These are phyloP conservation scores for Aspergillus thermomutatus DNA, from an alignment of 2,329 filamentous ascomycete species.

Conservation along the genomic window DNA sequence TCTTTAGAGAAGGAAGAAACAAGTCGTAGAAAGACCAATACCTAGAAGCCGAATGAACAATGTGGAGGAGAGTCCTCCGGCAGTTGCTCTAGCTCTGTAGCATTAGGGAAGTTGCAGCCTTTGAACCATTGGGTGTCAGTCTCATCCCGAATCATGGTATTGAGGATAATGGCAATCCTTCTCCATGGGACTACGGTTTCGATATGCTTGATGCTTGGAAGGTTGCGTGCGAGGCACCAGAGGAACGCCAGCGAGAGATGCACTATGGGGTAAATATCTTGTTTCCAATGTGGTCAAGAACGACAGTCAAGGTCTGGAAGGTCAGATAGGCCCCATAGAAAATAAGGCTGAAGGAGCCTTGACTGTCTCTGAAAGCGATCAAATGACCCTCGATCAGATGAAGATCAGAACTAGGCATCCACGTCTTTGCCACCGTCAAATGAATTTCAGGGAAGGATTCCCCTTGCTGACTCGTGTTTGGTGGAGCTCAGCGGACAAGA, in stretches of 20 bases:
- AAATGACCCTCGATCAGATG: slow-evolving; percentile 14
- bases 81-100: slow-evolving; percentile 46
- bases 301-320: slow-evolving; percentile 41
- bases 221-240: slow-evolving; percentile 38
- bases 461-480: slow-evolving; percentile 10
- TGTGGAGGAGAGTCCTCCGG: slow-evolving; percentile 53
- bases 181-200: slow-evolving; percentile 50
- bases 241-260: slow-evolving; percentile 56
- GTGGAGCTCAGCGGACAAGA: slow-evolving; percentile 27
- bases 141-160: slow-evolving; percentile 47
- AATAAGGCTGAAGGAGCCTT: slow-evolving; percentile 24
- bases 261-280: slow-evolving; percentile 53
- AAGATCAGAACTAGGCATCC: slow-evolving; percentile 13
- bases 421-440: slow-evolving; percentile 21
- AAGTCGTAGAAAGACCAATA: background rate
- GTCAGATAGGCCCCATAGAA: slow-evolving; percentile 40
- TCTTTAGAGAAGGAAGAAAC: background rate
- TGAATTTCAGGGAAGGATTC: slow-evolving; percentile 11
- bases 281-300: slow-evolving; percentile 47
- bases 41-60: background rate
- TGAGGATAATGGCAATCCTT: slow-evolving; percentile 51
- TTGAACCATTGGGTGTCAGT: slow-evolving; percentile 35
- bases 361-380: slow-evolving; percentile 12
- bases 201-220: slow-evolving; percentile 37
- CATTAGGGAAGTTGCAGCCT: slow-evolving; percentile 39